Conservation (phyloP, 495 filamentous ascomycete species). For the Trichoderma reesei region DNA sequence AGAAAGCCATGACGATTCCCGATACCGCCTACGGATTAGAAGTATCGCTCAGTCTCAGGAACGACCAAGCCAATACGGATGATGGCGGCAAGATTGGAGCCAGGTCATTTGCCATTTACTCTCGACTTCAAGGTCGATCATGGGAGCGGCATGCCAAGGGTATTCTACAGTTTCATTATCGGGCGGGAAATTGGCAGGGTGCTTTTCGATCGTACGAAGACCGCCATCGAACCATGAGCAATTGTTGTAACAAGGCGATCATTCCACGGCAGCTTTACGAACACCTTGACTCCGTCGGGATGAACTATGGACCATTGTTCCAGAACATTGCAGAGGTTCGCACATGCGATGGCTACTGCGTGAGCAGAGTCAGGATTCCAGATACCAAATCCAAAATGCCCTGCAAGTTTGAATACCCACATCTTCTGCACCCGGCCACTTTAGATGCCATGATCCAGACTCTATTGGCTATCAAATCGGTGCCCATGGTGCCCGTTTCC, state of each 20-base stretch:
- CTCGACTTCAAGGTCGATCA: constrained; percentile 17
- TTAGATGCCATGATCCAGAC: constrained; percentile 25
- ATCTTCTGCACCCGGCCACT: constrained; percentile 35
- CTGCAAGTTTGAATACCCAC: constrained; percentile 27
- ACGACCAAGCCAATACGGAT: background rate
- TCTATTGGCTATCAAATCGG: constrained; percentile 14
- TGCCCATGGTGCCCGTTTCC: constrained; percentile 19
- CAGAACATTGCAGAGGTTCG: constrained; percentile 20
- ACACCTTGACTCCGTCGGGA: constrained; percentile 23
- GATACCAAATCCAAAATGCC: constrained; percentile 35
- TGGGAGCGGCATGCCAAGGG: constrained; percentile 23
- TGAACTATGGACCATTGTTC: constrained; percentile 42
- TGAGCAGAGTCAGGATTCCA: constrained; percentile 21
- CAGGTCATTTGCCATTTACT: constrained; percentile 19
- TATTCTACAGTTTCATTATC: constrained; percentile 18
- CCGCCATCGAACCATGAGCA: background rate
- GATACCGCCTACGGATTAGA: constrained; percentile 16
- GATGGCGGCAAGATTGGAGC: background rate
- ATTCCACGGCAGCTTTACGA: constrained; percentile 22
- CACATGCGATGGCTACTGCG: constrained; percentile 13
- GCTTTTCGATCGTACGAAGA: background rate
- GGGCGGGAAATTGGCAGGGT: constrained; percentile 8
- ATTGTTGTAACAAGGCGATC: constrained; percentile 12
- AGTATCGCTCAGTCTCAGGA: constrained; percentile 18
- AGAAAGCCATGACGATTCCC: constrained; percentile 25